phyloP scores from a whole-genome alignment of 257 asterid genomes.

The Thymus mandschuricus region DNA sequence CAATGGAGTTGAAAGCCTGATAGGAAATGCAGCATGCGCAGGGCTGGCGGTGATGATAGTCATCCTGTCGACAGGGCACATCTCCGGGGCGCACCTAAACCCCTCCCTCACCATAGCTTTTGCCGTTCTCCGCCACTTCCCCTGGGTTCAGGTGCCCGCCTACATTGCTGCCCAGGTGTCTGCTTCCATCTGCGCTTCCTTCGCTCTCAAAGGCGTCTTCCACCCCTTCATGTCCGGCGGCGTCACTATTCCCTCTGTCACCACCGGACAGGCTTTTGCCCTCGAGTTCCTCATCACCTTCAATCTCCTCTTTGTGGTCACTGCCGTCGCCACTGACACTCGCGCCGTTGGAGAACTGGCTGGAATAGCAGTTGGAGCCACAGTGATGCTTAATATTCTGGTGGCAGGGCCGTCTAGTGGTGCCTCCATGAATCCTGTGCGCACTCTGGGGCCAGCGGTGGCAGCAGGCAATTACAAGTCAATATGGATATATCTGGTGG shows the following conservation, averaged over 20 bases:
- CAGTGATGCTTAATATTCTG: constrained; percentile 83
- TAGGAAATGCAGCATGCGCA: constrained; percentile 81
- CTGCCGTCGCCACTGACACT: constrained; percentile 95
- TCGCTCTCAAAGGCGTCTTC: constrained; percentile 80
- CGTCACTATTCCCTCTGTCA: constrained; percentile 75
- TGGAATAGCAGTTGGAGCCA: constrained; percentile 92
- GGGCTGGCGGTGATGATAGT: constrained; percentile 93
- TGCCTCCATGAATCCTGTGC: constrained; percentile 89
- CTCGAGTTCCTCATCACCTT: constrained; percentile 88
- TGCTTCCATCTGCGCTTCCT: constrained; percentile 87
- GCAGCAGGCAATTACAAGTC: constrained; percentile 87
- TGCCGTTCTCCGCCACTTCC: constrained; percentile 89
- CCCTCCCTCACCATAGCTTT: constrained; percentile 89
- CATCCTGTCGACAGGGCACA: constrained; percentile 85
- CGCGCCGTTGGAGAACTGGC: constrained; percentile 79
- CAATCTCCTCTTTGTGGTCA: constrained; percentile 80
- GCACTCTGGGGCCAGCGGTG: constrained; percentile 89
- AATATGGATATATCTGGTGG: constrained; percentile 78
- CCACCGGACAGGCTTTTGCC: constrained; percentile 79
- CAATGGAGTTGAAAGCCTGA: constrained; percentile 63
- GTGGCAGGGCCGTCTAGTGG: constrained; percentile 95
- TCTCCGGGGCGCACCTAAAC: constrained; percentile 93
- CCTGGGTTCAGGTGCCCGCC: constrained; percentile 87
- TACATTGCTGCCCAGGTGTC: constrained; percentile 84
- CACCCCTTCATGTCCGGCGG: constrained; percentile 87